Evolutionary conservation across 176 grass and related monocot genomes (phyloP).

Genomic region (Alloteropsis semialata): DNA sequence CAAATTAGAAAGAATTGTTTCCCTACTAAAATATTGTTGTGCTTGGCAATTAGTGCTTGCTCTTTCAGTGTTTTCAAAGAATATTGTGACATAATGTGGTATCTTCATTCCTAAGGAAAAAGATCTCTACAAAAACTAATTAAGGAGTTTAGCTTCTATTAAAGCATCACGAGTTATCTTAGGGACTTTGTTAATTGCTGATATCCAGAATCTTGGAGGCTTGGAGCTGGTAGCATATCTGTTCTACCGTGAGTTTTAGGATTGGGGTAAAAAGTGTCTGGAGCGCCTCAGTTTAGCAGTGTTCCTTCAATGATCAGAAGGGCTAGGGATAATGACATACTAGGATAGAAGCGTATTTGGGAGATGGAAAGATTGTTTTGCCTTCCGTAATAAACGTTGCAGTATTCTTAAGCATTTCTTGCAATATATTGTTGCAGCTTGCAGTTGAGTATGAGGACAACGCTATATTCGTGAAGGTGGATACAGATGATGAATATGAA

Average conservation of each 20-base stretch:
- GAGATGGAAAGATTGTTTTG: not conserved
- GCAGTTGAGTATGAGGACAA: conserved; percentile 76
- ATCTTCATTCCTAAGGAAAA: not conserved
- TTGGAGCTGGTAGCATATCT: not conserved
- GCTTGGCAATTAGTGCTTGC: not conserved
- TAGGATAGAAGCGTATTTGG: not conserved
- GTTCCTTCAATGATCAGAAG: not conserved
- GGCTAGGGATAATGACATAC: not conserved
- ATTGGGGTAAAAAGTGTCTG: not conserved
- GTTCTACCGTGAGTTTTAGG: not conserved
- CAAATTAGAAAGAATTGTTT: not conserved
- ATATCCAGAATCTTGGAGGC: not conserved
- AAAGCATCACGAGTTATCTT: not conserved
- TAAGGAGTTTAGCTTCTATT: not conserved
- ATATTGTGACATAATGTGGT: not conserved
- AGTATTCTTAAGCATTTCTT: conserved; percentile 18
- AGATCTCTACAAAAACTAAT: not conserved
- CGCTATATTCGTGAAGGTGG: conserved; percentile 75
- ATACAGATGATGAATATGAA: conserved; percentile 78
- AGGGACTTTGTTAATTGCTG: not conserved
- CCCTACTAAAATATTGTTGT: not conserved
- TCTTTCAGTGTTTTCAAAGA: not conserved
- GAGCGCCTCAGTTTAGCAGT: not conserved
- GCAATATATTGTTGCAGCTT: conserved; percentile 45
- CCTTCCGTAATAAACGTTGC: not conserved